These are phyloP conservation scores for Heritiera fomes DNA, from an alignment of 345 rosid genomes.

Conservation along the genomic window DNA sequence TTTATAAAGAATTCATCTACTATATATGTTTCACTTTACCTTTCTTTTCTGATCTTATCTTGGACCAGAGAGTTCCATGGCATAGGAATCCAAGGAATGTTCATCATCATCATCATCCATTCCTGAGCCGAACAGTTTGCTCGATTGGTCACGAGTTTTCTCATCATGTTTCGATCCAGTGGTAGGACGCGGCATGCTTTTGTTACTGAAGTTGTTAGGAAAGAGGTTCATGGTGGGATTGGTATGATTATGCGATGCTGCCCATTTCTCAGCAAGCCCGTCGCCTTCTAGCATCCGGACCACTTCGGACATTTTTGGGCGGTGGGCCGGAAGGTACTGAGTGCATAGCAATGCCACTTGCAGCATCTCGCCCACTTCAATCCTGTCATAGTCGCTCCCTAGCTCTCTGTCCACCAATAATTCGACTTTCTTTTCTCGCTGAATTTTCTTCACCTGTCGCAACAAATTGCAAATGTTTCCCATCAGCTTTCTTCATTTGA, in stretches of 20 bases:
- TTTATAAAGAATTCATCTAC: slow-evolving; percentile 15
- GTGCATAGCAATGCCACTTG: slow-evolving; percentile 90
- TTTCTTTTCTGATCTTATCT: slow-evolving; percentile 36
- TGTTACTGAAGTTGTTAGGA: slow-evolving; percentile 39
- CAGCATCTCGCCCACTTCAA: slow-evolving; percentile 85
- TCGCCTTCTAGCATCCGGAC: slow-evolving; percentile 97
- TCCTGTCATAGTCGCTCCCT: slow-evolving; percentile 58
- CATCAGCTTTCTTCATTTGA: background rate
- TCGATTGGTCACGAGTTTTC: slow-evolving; percentile 41
- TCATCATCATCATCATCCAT: slow-evolving; percentile 76
- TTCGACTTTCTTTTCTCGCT: slow-evolving; percentile 78
- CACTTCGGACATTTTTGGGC: slow-evolving; percentile 91
- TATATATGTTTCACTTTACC: background rate
- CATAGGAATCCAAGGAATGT: slow-evolving; percentile 68
- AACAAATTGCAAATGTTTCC: slow-evolving; percentile 13
- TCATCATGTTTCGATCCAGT: slow-evolving; percentile 35
- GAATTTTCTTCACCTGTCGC: slow-evolving; percentile 73
- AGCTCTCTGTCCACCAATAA: slow-evolving; percentile 78
- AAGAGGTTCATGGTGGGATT: slow-evolving; percentile 43
- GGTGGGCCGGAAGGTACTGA: slow-evolving; percentile 80
- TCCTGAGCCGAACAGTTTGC: slow-evolving; percentile 48
- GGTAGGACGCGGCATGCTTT: slow-evolving; percentile 27
- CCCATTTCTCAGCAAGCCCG: slow-evolving; percentile 93
- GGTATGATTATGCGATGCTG: slow-evolving; percentile 61
- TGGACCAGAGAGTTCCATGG: slow-evolving; percentile 99